These are phyloP conservation scores for Saksenaea oblongispora DNA, from an alignment of 371 early-diverging fungal genomes.

Conservation along the genomic window DNA sequence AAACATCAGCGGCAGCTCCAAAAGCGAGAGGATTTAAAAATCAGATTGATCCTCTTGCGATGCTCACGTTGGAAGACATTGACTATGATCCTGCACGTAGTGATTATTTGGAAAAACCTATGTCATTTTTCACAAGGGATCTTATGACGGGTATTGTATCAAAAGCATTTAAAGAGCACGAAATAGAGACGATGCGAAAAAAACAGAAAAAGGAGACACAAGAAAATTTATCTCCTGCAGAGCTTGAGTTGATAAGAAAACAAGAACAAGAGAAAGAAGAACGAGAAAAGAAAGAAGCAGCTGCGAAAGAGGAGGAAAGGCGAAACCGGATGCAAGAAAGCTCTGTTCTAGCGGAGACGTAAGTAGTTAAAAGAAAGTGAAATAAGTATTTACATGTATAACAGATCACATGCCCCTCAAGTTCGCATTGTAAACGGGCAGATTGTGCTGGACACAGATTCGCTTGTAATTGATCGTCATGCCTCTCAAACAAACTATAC, in stretches of 20 bases:
- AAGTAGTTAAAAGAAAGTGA: not conserved
- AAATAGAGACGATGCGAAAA: constrained; percentile 26
- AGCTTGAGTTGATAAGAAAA: constrained; percentile 10
- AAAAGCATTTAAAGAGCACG: constrained; percentile 47
- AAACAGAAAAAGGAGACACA: constrained; percentile 22
- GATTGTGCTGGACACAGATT: constrained; percentile 65
- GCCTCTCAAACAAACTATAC: constrained; percentile 19
- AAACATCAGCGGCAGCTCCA: not conserved
- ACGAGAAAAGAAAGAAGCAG: constrained; percentile 13
- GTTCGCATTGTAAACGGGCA: constrained; percentile 65
- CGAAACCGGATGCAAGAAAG: constrained; percentile 12
- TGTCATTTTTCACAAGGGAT: constrained; percentile 52
- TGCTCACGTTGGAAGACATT: constrained; percentile 45
- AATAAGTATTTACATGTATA: not conserved
- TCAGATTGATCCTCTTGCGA: constrained; percentile 7
- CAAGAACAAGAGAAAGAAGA: constrained; percentile 21
- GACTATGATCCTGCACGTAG: constrained; percentile 32
- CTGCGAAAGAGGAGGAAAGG: constrained; percentile 1
- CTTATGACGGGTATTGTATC: constrained; percentile 49
- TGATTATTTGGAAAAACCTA: constrained; percentile 44
- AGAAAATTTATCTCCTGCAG: constrained; percentile 19
- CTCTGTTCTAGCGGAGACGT: constrained; percentile 31
- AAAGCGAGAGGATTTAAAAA: not conserved
- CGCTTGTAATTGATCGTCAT: constrained; percentile 49
- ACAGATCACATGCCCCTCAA: constrained; percentile 56